Evolutionary conservation across 495 filamentous ascomycete species (phyloP).

Genomic region (Neurospora tetrasperma): DNA sequence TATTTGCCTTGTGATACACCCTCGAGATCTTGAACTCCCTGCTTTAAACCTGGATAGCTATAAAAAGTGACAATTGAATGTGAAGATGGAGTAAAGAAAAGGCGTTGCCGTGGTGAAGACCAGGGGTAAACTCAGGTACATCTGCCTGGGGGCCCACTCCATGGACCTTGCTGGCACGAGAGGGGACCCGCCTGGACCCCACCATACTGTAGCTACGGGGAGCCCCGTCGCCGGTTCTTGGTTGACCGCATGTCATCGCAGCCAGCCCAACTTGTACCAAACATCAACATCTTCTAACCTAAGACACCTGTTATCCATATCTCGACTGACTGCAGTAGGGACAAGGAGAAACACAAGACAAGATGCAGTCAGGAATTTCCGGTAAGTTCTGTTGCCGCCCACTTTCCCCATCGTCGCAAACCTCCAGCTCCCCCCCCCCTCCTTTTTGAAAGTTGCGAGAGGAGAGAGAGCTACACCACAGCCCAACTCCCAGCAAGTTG

Average conservation of each 20-base stretch:
- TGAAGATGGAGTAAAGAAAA: no score
- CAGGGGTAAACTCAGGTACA: neutral
- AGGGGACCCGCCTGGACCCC: neutral
- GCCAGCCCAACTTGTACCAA: neutral
- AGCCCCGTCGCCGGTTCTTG: neutral
- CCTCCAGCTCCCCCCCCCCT: no score
- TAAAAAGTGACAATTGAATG: no score
- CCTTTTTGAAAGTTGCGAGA: no score
- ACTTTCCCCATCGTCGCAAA: no score
- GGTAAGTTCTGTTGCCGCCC: slow-evolving; percentile 37
- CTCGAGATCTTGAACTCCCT: no score
- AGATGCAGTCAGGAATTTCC: slow-evolving; percentile 85
- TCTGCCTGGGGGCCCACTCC: neutral
- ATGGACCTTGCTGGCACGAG: neutral
- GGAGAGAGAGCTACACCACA: no score
- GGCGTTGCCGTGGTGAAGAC: neutral
- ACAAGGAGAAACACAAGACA: slow-evolving; percentile 4
- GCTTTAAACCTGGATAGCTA: no score
- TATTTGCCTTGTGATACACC: no score
- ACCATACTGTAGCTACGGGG: neutral
- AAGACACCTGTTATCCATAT: neutral
- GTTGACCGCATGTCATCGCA: neutral
- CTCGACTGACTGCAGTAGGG: neutral
- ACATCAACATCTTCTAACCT: neutral
- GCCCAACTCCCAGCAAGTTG: neutral